Conservation (phyloP, 345 rosid species). For the Eucalyptus brandiana region DNA sequence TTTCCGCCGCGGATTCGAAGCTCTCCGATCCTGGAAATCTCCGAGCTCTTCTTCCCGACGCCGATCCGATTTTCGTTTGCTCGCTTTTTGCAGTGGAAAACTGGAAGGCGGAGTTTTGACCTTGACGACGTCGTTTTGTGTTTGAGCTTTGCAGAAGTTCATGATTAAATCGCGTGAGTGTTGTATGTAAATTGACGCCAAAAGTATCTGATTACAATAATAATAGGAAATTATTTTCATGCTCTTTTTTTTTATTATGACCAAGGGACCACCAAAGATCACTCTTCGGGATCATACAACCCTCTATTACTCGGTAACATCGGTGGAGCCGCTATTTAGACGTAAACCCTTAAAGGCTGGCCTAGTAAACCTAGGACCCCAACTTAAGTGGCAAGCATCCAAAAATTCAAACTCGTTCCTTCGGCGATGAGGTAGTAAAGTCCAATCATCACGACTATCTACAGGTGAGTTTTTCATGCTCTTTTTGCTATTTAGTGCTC, state of each 20-base stretch:
- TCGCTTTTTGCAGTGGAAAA: not conserved
- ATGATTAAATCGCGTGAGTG: not conserved
- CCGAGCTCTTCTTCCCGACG: not conserved
- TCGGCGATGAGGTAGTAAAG: fast-evolving
- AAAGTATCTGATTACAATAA: not conserved
- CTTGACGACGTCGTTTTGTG: not conserved
- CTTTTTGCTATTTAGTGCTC: not conserved
- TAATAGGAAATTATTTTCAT: not conserved
- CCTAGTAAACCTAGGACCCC: too few relatives aligned
- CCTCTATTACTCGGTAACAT: fast-evolving
- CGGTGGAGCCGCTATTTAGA: too few relatives aligned
- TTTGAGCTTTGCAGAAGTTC: not conserved
- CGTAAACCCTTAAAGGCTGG: too few relatives aligned
- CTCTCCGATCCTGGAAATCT: not conserved
- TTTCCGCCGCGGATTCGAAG: not conserved
- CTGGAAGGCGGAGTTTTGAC: not conserved
- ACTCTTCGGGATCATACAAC: fast-evolving
- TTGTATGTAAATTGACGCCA: not conserved
- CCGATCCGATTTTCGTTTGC: not conserved
- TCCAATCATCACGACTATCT: too few relatives aligned
- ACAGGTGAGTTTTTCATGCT: not conserved
- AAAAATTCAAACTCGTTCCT: fast-evolving
- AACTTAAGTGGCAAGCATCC: fast-evolving
- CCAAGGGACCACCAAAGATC: fast-evolving
- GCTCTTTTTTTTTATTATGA: not conserved